Evolutionary conservation across 2,329 filamentous ascomycete species (phyloP).

Genomic region (Gnomoniopsis smithogilvyi): DNA sequence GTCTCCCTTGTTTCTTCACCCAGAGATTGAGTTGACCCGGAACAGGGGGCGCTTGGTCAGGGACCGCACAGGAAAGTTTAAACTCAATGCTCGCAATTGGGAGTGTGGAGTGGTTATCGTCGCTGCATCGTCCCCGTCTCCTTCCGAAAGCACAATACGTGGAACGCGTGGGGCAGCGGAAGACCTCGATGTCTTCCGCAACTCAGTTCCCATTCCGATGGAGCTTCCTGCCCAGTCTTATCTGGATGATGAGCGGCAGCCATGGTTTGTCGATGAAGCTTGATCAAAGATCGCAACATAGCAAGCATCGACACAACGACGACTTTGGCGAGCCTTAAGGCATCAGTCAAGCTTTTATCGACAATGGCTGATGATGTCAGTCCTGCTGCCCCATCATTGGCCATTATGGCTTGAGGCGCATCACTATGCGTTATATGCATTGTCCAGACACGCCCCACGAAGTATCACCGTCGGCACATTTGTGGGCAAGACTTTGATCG

Average conservation of each 20-base stretch:
- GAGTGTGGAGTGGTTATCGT: conserved; percentile 86
- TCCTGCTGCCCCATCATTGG: not conserved
- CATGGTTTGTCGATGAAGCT: conserved; percentile 5
- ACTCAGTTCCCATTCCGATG: conserved; percentile 62
- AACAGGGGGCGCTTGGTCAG: conserved; percentile 63
- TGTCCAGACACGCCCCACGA: not conserved
- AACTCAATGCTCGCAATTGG: conserved; percentile 88
- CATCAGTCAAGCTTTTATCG: not conserved
- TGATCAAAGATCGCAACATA: not conserved
- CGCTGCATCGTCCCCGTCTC: conserved; percentile 19
- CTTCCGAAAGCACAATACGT: not conserved
- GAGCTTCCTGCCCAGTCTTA: conserved; percentile 53
- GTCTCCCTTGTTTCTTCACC: conserved; percentile 23
- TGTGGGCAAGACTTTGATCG: not conserved
- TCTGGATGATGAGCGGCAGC: conserved; percentile 23
- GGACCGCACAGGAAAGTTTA: conserved; percentile 67
- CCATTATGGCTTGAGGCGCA: not conserved
- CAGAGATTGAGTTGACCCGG: conserved; percentile 11
- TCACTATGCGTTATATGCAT: not conserved
- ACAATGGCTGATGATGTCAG: not conserved
- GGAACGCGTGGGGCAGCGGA: not conserved
- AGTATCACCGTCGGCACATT: not conserved
- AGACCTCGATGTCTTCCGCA: conserved; percentile 47
- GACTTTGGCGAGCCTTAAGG: not conserved
- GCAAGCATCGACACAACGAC: not conserved